These are phyloP conservation scores for Nakazawaea wickerhamii DNA, from an alignment of 805 yeast genomes.

Conservation along the genomic window DNA sequence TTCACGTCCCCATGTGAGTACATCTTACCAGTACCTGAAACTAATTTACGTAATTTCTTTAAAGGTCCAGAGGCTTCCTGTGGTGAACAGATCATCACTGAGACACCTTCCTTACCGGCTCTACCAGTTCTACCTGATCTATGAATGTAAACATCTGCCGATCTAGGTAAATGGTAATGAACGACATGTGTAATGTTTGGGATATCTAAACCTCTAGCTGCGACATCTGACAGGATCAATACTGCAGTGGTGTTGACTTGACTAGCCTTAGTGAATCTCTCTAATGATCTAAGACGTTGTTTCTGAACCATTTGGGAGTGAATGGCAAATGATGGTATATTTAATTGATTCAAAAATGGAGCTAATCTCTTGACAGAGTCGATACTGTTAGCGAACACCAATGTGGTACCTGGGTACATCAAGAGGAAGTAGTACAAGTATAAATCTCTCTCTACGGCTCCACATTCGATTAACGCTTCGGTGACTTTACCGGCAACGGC, in stretches of 20 bases:
- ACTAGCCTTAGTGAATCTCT: slow-evolving; percentile 61
- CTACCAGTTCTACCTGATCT: slow-evolving; percentile 99
- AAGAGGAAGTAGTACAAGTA: slow-evolving; percentile 82
- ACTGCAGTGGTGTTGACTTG: slow-evolving; percentile 52
- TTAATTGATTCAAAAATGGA: slow-evolving; percentile 66
- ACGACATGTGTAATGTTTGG: slow-evolving; percentile 88
- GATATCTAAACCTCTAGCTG: slow-evolving; percentile 96
- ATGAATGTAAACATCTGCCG: slow-evolving; percentile 92
- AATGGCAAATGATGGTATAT: slow-evolving; percentile 64
- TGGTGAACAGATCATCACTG: slow-evolving; percentile 88
- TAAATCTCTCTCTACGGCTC: slow-evolving; percentile 83
- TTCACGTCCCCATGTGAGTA: slow-evolving; percentile 46
- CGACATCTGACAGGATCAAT: slow-evolving; percentile 92
- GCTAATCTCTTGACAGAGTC: slow-evolving; percentile 86
- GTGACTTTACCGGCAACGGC: slow-evolving; percentile 67
- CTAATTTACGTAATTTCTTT: slow-evolving; percentile 59
- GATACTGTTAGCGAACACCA: slow-evolving; percentile 92
- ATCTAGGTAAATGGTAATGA: slow-evolving; percentile 90
- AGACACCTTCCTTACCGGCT: slow-evolving; percentile 92
- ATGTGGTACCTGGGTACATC: slow-evolving; percentile 82
- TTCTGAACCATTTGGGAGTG: slow-evolving; percentile 96
- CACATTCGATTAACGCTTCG: slow-evolving; percentile 90
- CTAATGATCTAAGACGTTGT: slow-evolving; percentile 81
- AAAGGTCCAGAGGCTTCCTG: slow-evolving; percentile 90
- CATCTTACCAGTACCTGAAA: slow-evolving; percentile 27